A percentile compares a stretch with the other conserved stretches of the same genome.
Conservation (phyloP, 2,329 filamentous ascomycete genomes). For the Verticillium dahliae region DNA sequence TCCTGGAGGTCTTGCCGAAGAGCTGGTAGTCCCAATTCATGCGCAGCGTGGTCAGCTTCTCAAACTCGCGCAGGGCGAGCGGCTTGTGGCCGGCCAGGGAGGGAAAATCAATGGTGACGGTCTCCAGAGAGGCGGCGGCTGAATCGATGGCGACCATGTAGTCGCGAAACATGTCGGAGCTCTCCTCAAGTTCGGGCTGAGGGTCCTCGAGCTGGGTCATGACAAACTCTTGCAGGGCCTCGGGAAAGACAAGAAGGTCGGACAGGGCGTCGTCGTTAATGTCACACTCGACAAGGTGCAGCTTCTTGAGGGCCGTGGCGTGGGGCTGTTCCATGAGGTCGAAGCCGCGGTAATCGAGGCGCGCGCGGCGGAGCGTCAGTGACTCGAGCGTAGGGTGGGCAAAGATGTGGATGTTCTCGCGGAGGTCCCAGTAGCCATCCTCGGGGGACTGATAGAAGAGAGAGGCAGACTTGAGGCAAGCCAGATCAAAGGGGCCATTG, state of each 20-base stretch:
- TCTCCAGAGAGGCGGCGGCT: constrained; percentile 33
- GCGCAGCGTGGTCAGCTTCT: constrained; percentile 29
- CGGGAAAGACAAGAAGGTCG: constrained; percentile 33
- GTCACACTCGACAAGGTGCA: constrained; percentile 43
- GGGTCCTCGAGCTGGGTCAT: constrained; percentile 36
- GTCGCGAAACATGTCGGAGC: constrained; percentile 37
- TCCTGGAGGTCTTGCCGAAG: constrained; percentile 36
- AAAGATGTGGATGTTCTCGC: constrained; percentile 46
- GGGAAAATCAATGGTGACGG: constrained; percentile 37
- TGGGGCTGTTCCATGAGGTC: constrained; percentile 40
- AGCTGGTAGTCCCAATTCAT: constrained; percentile 42
- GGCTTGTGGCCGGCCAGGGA: constrained; percentile 31
- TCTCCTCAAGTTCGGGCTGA: constrained; percentile 35
- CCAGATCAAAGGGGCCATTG: constrained; percentile 43
- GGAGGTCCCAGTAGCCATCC: constrained; percentile 41
- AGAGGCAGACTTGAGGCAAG: constrained; percentile 37
- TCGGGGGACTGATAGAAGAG: constrained; percentile 39
- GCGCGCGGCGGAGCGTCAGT: constrained; percentile 35
- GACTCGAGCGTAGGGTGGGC: constrained; percentile 40
- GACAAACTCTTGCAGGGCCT: constrained; percentile 37
- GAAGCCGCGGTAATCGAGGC: constrained; percentile 39
- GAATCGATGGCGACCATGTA: constrained; percentile 37
- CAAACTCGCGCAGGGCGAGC: constrained; percentile 36
- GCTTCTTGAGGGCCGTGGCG: constrained; percentile 33
- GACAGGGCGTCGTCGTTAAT: constrained; percentile 36